Evolutionary conservation across 2,329 filamentous ascomycete species (phyloP), one percentile per base, ranked within the genome.

Genomic region (Ploettnerulaceae sp.): DNA sequence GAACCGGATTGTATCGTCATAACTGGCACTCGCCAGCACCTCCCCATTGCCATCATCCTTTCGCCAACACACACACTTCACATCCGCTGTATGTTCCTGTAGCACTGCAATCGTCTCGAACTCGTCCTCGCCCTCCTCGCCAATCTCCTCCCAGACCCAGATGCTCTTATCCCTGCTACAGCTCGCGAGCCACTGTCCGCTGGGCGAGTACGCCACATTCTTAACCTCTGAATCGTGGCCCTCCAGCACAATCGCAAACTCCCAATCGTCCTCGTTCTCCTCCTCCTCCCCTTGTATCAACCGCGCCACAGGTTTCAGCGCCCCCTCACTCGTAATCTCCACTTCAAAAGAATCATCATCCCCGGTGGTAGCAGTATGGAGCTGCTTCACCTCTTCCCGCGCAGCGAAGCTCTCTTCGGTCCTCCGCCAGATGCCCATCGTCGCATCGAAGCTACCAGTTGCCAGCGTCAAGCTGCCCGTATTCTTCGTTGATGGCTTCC

Each of bases 71-170:
- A 98, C 87, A 54, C 82, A 88, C 66, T 98, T 98, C 56, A 98
- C 90, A 67, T 98, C 93, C 17, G 87, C 90, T 36, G 90, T 86
- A 65, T 98, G 93, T 68, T 97, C 93, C 67, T 87, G 89, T 61
- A 97, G 75, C 43, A 97, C 91, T 0, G 91, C 93, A 12, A 97
- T 82, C 1, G 93, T 97, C 74, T 98, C 93, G 72, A 90, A 97
- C 64, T 97, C 93, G 65, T 95, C 91, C 45, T 95, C 90, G 12
- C 84, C 86, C 56, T 86, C 84, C 7, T 69, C 69, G 29, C 79
- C 78, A 44, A 96, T 78, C 65, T 97, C 93, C 68, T 98, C 93
- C 93, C 93, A 98, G 59, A 98, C 88, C 93, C 93, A 98, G 14
- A 97, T 88, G 12, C 81, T 86, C 71, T 97, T 97, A 66, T 98